Percentiles rank a stretch among this genome's conserved stretches.
Evolutionary conservation across 768 basidiomycete species (phyloP).

Genomic region (Scleroderma citrinum): DNA sequence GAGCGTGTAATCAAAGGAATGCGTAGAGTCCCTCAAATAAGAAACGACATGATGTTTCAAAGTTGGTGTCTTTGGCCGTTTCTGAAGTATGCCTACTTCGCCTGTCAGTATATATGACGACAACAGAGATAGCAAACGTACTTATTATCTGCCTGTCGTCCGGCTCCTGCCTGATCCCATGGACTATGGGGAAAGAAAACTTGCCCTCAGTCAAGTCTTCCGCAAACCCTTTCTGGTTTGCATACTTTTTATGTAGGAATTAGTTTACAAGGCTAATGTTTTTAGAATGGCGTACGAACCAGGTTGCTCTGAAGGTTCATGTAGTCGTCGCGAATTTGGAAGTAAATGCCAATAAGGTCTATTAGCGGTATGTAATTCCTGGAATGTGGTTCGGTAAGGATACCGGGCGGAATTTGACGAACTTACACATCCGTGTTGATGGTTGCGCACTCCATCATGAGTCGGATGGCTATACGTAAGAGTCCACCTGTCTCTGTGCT

Average conservation of each 20-base stretch:
- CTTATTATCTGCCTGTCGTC: constrained; percentile 81
- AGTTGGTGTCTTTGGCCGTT: constrained; percentile 75
- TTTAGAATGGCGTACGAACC: constrained; percentile 5
- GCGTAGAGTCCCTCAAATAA: constrained; percentile 70
- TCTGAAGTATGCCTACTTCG: constrained; percentile 78
- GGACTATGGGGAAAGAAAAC: constrained; percentile 94
- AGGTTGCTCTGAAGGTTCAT: constrained; percentile 25
- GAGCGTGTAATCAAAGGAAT: constrained; percentile 84
- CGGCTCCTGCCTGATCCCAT: constrained; percentile 74
- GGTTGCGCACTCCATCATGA: constrained; percentile 88
- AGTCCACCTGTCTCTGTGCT: constrained; percentile 87
- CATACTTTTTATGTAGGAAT: constrained; percentile 51
- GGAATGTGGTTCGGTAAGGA: background rate
- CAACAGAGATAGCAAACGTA: constrained; percentile 34
- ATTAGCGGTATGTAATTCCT: constrained; percentile 54
- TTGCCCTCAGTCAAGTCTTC: constrained; percentile 97
- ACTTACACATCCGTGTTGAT: constrained; percentile 53
- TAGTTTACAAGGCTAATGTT: background rate
- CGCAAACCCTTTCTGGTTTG: constrained; percentile 79
- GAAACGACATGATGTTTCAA: constrained; percentile 76
- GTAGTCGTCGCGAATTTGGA: constrained; percentile 59
- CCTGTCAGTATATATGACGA: background rate
- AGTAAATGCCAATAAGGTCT: constrained; percentile 51
- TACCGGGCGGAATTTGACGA: background rate
- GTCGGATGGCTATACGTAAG: constrained; percentile 83